Evolutionary conservation across 805 yeast genomes (phyloP).

Genomic region (Schwanniomyces sp.): DNA sequence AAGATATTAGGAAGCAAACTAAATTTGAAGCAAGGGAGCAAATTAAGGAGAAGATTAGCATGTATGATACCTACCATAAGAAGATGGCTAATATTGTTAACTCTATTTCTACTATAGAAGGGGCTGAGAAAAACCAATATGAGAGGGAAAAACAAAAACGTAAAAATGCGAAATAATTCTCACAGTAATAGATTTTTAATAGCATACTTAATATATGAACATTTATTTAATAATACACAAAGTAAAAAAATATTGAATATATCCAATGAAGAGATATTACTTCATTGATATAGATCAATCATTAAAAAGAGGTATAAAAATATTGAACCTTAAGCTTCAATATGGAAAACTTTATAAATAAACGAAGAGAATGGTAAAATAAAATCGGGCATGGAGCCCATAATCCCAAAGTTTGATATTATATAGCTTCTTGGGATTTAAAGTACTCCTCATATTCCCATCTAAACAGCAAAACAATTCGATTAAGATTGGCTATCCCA

Average conservation of each 20-base stretch:
- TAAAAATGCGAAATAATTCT: slow-evolving; percentile 32
- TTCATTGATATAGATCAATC: neutral
- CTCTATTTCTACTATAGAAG: slow-evolving; percentile 89
- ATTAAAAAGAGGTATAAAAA: neutral
- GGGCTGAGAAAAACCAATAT: slow-evolving; percentile 90
- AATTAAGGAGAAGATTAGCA: slow-evolving; percentile 72
- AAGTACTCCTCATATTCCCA: neutral
- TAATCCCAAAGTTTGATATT: neutral
- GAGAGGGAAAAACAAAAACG: slow-evolving; percentile 79
- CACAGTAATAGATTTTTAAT: neutral
- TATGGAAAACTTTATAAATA: neutral
- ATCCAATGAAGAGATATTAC: neutral
- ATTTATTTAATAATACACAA: neutral
- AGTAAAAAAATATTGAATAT: neutral
- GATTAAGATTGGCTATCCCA: neutral
- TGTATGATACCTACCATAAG: slow-evolving; percentile 77
- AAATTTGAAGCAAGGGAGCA: slow-evolving; percentile 85
- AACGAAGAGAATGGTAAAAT: neutral
- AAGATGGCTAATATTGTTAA: slow-evolving; percentile 87
- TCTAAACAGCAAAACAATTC: neutral
- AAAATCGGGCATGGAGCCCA: neutral
- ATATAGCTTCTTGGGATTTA: neutral
- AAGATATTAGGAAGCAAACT: slow-evolving; percentile 87
- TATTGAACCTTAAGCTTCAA: neutral
- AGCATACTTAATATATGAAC: neutral